These are phyloP conservation scores for Coemansia sp. DNA, from an alignment of 192 early-diverging fungal species.

Conservation along the genomic window DNA sequence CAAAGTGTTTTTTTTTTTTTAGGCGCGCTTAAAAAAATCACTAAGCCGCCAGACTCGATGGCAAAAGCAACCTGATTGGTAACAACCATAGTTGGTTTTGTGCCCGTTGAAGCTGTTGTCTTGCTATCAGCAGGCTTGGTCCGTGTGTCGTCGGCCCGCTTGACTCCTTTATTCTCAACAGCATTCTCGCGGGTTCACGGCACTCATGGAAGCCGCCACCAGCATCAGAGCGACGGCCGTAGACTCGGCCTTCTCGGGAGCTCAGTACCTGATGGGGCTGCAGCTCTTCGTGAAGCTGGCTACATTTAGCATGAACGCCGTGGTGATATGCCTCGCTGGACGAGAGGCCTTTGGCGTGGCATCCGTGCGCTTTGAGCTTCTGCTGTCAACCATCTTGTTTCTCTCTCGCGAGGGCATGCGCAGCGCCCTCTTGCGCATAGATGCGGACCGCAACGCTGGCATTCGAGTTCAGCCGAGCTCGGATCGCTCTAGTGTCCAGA, in stretches of 20 bases:
- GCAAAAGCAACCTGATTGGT: no score
- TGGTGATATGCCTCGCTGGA: slow-evolving; percentile 72
- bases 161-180: no score
- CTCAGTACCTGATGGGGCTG: slow-evolving; percentile 73
- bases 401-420: slow-evolving; percentile 84
- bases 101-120: no score
- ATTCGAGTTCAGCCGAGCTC: background rate
- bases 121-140: no score
- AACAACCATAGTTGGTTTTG: no score
- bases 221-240: background rate
- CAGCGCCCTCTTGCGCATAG: slow-evolving; percentile 68
- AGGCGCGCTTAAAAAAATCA: background rate
- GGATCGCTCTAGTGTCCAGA: background rate
- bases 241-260: slow-evolving; percentile 67
- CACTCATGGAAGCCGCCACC: background rate
- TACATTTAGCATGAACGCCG: slow-evolving; percentile 84
- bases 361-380: slow-evolving; percentile 81
- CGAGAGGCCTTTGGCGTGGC: slow-evolving; percentile 81
- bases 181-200: no score
- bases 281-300: slow-evolving; percentile 74
- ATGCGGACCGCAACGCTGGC: background rate
- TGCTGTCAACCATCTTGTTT: slow-evolving; percentile 90
- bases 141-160: no score
- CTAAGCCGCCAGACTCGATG: no score
- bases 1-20: background rate